These are phyloP conservation scores for Austroboletus olivaceoglutinosus DNA, from an alignment of 1,284 basidiomycete genomes.

Conservation along the genomic window DNA sequence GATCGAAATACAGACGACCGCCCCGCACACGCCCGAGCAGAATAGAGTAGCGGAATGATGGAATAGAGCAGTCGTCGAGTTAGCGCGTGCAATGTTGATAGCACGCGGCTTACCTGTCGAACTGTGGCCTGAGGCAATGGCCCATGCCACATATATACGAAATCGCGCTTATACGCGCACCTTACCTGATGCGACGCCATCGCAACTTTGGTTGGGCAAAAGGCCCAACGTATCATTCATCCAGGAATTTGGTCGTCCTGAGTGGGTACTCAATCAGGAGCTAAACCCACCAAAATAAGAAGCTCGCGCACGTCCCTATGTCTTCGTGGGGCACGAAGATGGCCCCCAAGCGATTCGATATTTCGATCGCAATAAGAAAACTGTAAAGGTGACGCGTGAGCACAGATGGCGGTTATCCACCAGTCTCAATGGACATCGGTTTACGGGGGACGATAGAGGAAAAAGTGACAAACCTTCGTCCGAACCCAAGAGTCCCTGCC, in stretches of 20 bases:
- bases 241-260: neutral
- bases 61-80: constrained; percentile 8
- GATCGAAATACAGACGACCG: constrained; percentile 1
- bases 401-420: neutral
- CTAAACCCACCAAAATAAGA: neutral
- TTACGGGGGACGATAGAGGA: neutral
- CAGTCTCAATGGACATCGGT: neutral
- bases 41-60: constrained; percentile 6
- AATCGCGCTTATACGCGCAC: neutral
- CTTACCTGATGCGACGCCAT: neutral
- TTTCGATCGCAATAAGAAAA: neutral
- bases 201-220: no score
- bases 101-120: neutral
- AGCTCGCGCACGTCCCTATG: neutral
- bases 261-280: neutral
- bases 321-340: neutral
- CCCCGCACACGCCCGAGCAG: constrained; percentile 6
- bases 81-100: neutral
- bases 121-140: constrained; percentile 7
- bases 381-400: neutral
- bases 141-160: neutral
- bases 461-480: no score
- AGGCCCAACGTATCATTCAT: neutral
- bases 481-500: no score
- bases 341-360: neutral